A percentile compares a stretch with the other conserved stretches of the same genome.
Evolutionary conservation across 306 rosid species (phyloP).

Genomic region (Vachellia collinsii): DNA sequence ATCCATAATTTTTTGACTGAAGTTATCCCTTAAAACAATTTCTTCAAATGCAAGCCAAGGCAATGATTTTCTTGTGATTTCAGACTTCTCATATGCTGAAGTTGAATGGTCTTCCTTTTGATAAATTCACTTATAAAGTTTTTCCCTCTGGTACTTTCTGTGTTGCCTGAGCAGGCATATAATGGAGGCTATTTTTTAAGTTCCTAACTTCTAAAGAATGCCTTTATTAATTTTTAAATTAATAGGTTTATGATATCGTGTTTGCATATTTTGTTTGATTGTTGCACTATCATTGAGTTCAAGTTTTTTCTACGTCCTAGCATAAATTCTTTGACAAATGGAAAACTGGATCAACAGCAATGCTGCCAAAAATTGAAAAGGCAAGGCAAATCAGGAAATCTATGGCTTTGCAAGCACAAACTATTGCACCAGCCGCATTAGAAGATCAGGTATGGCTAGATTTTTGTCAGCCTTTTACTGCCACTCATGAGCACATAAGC

Average conservation of each 20-base stretch:
- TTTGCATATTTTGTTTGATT: conserved; percentile 35
- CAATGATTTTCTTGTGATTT: conserved; percentile 2
- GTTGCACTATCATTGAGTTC: conserved; percentile 37
- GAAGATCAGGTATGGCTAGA: conserved; percentile 65
- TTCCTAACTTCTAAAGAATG: conserved; percentile 11
- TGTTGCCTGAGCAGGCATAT: conserved; percentile 15
- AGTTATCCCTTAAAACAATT: no score
- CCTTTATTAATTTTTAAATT: conserved; percentile 22
- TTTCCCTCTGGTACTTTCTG: background rate
- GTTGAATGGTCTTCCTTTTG: background rate
- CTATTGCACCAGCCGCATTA: conserved; percentile 51
- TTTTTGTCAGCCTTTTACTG: background rate
- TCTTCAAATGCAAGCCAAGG: background rate
- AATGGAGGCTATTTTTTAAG: conserved; percentile 28
- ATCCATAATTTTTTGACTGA: background rate
- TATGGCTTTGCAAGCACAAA: conserved; percentile 80
- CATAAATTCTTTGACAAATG: conserved; percentile 96
- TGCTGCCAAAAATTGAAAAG: conserved; percentile 84
- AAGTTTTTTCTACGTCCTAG: conserved; percentile 49
- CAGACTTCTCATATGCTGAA: background rate
- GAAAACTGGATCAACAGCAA: conserved; percentile 77
- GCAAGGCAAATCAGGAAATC: conserved; percentile 79
- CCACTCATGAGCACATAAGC: background rate
- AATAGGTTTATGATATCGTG: conserved; percentile 20
- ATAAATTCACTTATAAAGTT: background rate